phyloP scores from a whole-genome alignment of 164 flowering plant species.

The grape (Vitis vinifera) region DNA sequence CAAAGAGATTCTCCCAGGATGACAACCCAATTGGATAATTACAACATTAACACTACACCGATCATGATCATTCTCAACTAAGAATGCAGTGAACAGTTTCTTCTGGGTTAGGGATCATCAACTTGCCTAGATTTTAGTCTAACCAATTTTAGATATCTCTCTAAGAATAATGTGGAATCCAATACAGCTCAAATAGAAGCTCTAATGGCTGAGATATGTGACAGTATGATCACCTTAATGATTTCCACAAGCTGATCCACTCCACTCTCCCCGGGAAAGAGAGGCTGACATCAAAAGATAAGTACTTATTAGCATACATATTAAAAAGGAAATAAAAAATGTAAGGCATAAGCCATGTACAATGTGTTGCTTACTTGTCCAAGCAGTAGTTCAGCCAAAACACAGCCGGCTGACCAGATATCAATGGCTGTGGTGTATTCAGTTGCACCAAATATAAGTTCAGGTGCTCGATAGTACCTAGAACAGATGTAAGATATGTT shows the following conservation, averaged over 20 bases:
- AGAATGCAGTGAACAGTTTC: too few species aligned
- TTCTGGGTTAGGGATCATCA: too few species aligned
- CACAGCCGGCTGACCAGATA: constrained; percentile 82
- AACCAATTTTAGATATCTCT: too few species aligned
- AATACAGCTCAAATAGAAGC: too few species aligned
- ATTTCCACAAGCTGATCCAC: constrained; percentile 63
- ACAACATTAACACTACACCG: too few species aligned
- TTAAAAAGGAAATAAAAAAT: background rate
- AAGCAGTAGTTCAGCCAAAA: constrained; percentile 60
- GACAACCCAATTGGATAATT: too few species aligned
- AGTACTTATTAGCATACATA: background rate
- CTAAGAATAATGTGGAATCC: too few species aligned
- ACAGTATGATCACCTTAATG: constrained; percentile 39
- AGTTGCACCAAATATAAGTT: constrained; percentile 70
- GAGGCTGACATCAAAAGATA: constrained; percentile 38
- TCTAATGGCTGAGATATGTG: too few species aligned
- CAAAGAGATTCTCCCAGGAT: too few species aligned
- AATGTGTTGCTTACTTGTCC: constrained; percentile 39
- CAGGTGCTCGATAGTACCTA: constrained; percentile 70
- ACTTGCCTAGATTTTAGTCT: too few species aligned
- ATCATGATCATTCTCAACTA: too few species aligned
- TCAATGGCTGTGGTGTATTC: constrained; percentile 68
- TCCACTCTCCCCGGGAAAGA: constrained; percentile 73
- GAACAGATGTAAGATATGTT: constrained; percentile 68
- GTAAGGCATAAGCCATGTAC: background rate